Evolutionary conservation across 2,329 filamentous ascomycete genomes (phyloP).

Genomic region (Orbilia javanica): DNA sequence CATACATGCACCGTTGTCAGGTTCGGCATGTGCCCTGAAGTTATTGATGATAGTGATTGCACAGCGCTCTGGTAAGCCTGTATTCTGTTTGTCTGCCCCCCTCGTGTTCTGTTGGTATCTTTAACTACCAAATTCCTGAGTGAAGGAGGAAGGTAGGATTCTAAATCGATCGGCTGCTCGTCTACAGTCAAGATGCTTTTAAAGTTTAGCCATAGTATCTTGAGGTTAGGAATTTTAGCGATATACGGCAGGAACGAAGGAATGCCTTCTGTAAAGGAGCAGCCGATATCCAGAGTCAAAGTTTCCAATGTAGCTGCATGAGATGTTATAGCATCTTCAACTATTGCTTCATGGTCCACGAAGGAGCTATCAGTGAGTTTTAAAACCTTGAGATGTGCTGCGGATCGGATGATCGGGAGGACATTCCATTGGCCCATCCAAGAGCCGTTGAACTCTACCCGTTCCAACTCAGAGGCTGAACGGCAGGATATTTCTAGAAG

Average conservation of each 20-base stretch:
- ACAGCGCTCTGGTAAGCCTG: conserved; percentile 28
- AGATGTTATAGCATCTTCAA: conserved; percentile 47
- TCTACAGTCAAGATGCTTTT: conserved; percentile 34
- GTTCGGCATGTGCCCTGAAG: conserved; percentile 20
- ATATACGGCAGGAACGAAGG: conserved; percentile 49
- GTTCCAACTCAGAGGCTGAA: conserved; percentile 49
- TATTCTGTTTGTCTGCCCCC: conserved; percentile 19
- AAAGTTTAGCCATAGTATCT: conserved; percentile 50
- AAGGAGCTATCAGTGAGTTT: conserved; percentile 48
- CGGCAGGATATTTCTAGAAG: conserved; percentile 39
- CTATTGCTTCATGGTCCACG: conserved; percentile 37
- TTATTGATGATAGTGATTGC: conserved; percentile 48
- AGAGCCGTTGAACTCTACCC: conserved; percentile 51
- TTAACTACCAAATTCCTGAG: conserved; percentile 42
- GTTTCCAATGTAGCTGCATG: conserved; percentile 44
- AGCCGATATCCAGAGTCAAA: conserved; percentile 41
- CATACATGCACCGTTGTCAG: conserved; percentile 42
- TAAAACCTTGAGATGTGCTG: conserved; percentile 52
- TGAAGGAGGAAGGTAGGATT: conserved; percentile 40
- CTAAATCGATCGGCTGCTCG: conserved; percentile 42
- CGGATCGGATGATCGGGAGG: conserved; percentile 47
- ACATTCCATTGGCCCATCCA: conserved; percentile 58
- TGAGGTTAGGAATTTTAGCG: conserved; percentile 34
- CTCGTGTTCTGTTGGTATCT: conserved; percentile 29
- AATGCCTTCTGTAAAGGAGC: conserved; percentile 30